Evolutionary conservation across 208 protist species (phyloP).

Genomic region (Leptomonas pyrrhocoris): DNA sequence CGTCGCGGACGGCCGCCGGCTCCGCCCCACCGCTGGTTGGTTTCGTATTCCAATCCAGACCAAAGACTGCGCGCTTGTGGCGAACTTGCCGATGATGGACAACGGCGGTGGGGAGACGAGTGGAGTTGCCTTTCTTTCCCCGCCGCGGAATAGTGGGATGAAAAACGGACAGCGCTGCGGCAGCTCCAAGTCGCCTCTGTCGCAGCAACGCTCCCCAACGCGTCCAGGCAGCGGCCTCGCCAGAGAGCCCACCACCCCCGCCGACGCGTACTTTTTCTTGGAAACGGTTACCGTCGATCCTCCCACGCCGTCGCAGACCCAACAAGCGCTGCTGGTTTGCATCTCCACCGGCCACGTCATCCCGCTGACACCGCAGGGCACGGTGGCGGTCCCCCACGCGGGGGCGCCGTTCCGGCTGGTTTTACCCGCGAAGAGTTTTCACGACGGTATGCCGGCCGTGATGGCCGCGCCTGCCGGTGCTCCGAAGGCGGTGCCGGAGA

Average conservation of each 20-base stretch:
- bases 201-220: background rate
- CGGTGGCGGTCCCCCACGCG: slow-evolving; percentile 43
- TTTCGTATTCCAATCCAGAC: slow-evolving; percentile 71
- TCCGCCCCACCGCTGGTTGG: slow-evolving; percentile 58
- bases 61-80: slow-evolving; percentile 57
- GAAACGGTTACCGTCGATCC: slow-evolving; percentile 36
- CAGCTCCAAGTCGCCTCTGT: background rate
- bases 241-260: background rate
- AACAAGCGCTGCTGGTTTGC: slow-evolving; percentile 39
- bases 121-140: background rate
- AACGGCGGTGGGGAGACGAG: background rate
- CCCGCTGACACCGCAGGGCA: slow-evolving; percentile 39
- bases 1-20: slow-evolving; percentile 50
- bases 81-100: slow-evolving; percentile 19
- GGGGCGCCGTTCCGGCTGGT: slow-evolving; percentile 67
- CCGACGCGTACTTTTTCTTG: slow-evolving; percentile 44
- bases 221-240: background rate
- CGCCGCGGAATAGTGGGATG: background rate
- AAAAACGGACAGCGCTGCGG: background rate
- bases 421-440: slow-evolving; percentile 31
- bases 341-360: slow-evolving; percentile 53
- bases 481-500: slow-evolving; percentile 34
- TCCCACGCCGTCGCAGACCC: slow-evolving; percentile 3
- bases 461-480: background rate
- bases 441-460: background rate